Base-by-base conservation (phyloP, 345 rosid species). In the Anastatica hierochuntica region DNA sequence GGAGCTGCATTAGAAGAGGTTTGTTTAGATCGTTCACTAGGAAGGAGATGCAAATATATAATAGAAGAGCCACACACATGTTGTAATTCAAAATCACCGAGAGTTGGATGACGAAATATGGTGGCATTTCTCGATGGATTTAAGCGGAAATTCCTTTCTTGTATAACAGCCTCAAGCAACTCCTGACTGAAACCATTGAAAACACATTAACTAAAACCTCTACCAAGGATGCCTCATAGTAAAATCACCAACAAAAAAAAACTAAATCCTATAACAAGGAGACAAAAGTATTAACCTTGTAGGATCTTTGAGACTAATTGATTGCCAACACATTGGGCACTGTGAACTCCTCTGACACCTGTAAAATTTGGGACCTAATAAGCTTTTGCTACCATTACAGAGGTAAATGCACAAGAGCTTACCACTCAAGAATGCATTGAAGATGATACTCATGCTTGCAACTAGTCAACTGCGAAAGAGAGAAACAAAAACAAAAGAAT, bases 271-370 rank as follows among this genome's bases (percentile, higher is more conserved):
- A 10, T 4, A 2, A 34, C 23, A 8, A 69, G 18, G 30, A 17
- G 24, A 49, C 34, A 37, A 6, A 21, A 21, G n/a, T n/a, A n/a
- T 24, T 68, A 29, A 92, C 98, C 96, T 73, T 14, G 81, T 72
- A 16, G 95, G 84, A 62, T 92, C 98, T 77, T 92, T 92, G 66
- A 92, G 74, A 64, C 88, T 78, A 60, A 92, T 77, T 11, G 96
- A 60, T 62, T 88, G 98, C 95, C 94, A 85, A 52, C 98, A 92
- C 98, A 92, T 92, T 6, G 98, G 98, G 74, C 98, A 92, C 52
- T 88, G 95, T 26, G 98, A 88, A 58, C 98, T 92, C 75, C 96
- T 84, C 51, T 92, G 98, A 58, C 98, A 92, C 96, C 98, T 90
- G 61, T n/a, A 24, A 14, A 56, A 21, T 5, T 43, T 4, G n/a